Evolutionary conservation across 2,329 filamentous ascomycete species (phyloP).

Genomic region (Arthrobotrys sphaeroides): DNA sequence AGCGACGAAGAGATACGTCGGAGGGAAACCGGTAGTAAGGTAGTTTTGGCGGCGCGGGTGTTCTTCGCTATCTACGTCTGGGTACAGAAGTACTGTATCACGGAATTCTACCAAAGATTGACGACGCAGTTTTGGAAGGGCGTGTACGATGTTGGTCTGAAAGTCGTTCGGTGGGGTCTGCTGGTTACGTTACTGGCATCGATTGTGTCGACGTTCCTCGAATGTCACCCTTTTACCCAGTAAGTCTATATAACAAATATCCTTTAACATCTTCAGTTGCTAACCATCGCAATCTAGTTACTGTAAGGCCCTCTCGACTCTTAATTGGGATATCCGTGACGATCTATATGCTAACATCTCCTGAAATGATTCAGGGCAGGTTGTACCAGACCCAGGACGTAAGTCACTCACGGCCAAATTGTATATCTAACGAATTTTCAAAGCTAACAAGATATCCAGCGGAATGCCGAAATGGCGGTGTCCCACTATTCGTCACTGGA

Average conservation of each 20-base stretch:
- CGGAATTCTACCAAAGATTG: conserved; percentile 88
- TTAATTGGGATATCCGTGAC: not conserved
- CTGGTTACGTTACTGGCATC: conserved; percentile 81
- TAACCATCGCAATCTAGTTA: conserved; percentile 49
- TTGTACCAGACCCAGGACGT: conserved; percentile 83
- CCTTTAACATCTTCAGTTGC: not conserved
- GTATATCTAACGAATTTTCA: not conserved
- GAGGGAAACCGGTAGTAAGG: conserved; percentile 76
- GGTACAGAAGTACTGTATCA: conserved; percentile 88
- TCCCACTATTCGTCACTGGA: conserved; percentile 90
- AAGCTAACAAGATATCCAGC: conserved; percentile 38
- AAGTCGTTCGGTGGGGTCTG: conserved; percentile 78
- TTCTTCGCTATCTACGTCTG: conserved; percentile 92
- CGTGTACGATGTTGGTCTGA: conserved; percentile 76
- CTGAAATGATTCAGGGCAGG: conserved; percentile 67
- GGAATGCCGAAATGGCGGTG: conserved; percentile 83
- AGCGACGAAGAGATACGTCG: conserved; percentile 69
- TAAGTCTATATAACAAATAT: conserved; percentile 62
- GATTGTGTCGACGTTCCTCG: conserved; percentile 79
- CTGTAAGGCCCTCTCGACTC: conserved; percentile 48
- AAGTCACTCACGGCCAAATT: conserved; percentile 56
- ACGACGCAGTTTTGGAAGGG: conserved; percentile 82
- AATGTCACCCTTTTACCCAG: conserved; percentile 79
- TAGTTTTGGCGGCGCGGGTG: conserved; percentile 83
- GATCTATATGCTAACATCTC: conserved; percentile 15